Evolutionary conservation across 2,329 filamentous ascomycete genomes (phyloP).

Genomic region (Cladosporium sp.): DNA sequence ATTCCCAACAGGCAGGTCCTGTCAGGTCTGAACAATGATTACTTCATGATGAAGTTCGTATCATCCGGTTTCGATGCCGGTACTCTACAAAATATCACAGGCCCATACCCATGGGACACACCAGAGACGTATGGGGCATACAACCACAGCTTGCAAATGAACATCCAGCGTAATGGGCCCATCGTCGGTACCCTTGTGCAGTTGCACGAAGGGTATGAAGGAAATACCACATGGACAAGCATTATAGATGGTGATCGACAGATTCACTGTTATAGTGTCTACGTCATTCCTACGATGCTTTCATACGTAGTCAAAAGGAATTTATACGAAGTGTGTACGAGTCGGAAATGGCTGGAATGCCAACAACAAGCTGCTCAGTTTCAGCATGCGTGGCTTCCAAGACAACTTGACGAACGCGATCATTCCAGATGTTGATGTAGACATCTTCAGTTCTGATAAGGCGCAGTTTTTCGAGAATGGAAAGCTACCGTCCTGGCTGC

Average conservation of each 20-base stretch:
- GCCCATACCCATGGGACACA: background rate
- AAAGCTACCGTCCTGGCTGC: conserved; percentile 13
- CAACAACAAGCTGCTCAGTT: conserved; percentile 17
- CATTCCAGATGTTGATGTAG: conserved; percentile 12
- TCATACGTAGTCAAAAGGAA: background rate
- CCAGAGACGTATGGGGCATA: conserved; percentile 9
- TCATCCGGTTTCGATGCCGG: background rate
- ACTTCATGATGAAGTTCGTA: background rate
- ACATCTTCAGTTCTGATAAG: conserved; percentile 20
- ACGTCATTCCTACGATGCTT: background rate
- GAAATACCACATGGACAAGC: conserved; percentile 4
- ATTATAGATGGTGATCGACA: conserved; percentile 5
- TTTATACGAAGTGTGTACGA: conserved; percentile 25
- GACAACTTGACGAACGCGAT: background rate
- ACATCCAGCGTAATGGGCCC: conserved; percentile 17
- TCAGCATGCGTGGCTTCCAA: conserved; percentile 16
- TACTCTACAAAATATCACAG: too few relatives aligned
- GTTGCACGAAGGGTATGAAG: background rate
- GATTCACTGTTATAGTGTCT: conserved; percentile 16
- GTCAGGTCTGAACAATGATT: conserved; percentile 16
- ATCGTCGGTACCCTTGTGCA: conserved; percentile 16
- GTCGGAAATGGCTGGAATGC: conserved; percentile 21
- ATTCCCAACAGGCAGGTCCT: conserved; percentile 22
- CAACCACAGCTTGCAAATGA: conserved; percentile 16
- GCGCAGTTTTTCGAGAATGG: conserved; percentile 20